Evolutionary conservation across 2,329 filamentous ascomycete species (phyloP).

Genomic region (Cylindrodendrum hubeiense): DNA sequence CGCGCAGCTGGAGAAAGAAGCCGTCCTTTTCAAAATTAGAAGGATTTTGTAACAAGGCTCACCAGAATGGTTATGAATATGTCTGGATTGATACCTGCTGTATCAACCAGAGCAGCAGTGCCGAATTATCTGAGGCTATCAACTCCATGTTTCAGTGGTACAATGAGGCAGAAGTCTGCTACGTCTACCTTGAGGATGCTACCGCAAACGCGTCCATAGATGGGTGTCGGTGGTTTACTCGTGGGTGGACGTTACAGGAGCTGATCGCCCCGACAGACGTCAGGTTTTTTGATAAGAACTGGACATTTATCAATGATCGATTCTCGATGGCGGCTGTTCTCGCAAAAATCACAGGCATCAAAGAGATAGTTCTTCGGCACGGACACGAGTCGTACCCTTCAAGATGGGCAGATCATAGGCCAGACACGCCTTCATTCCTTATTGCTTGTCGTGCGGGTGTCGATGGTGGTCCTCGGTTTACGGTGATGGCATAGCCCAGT

Average conservation of each 20-base stretch:
- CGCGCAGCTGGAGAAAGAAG: conserved; percentile 13
- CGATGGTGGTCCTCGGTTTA: conserved; percentile 14
- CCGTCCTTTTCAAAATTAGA: conserved; percentile 10
- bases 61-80: conserved; percentile 3
- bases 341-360: conserved; percentile 36
- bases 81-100: conserved; percentile 24
- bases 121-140: conserved; percentile 17
- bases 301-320: conserved; percentile 42
- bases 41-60: conserved; percentile 14
- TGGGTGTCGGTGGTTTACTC: conserved; percentile 45
- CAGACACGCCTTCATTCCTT: conserved; percentile 9
- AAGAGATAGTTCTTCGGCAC: conserved; percentile 9
- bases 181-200: conserved; percentile 16
- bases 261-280: conserved; percentile 62
- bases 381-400: conserved; percentile 13
- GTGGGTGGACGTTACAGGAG: conserved; percentile 74
- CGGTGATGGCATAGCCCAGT: conserved; percentile 15
- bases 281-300: conserved; percentile 46
- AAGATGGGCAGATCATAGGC: conserved; percentile 6
- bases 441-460: conserved; percentile 12
- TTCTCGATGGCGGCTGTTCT: conserved; percentile 25
- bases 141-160: conserved; percentile 27
- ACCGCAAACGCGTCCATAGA: background rate
- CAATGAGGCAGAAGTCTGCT: conserved; percentile 9
- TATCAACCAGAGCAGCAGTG: conserved; percentile 21